These are phyloP conservation scores for Trametes elegans DNA, from an alignment of 768 basidiomycete genomes.

Conservation along the genomic window DNA sequence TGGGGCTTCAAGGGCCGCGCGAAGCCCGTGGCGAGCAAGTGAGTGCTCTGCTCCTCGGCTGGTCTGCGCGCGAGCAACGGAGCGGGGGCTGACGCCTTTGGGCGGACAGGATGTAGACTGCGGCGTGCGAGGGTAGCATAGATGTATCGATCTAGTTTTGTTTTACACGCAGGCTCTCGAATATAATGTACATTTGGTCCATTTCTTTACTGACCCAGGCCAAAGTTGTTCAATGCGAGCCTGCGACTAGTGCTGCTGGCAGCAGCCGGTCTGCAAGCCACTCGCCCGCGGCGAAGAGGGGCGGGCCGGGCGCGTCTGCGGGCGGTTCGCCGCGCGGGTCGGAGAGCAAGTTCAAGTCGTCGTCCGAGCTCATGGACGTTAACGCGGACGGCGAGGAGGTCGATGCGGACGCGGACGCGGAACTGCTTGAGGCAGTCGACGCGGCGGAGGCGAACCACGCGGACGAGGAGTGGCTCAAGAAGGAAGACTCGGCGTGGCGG, in stretches of 20 bases:
- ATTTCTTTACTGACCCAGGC: background rate
- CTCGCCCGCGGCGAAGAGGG: constrained; percentile 1
- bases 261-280: constrained; percentile 14
- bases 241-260: background rate
- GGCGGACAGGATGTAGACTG: background rate
- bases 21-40: background rate
- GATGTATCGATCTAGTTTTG: too few species aligned
- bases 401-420: constrained; percentile 33
- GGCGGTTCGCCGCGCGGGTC: constrained; percentile 19
- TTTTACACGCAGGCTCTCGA: too few species aligned
- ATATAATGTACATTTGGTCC: too few species aligned
- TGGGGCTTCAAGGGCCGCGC: constrained; percentile 46
- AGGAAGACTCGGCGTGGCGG: constrained; percentile 25
- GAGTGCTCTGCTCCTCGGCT: background rate
- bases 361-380: constrained; percentile 17
- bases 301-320: background rate
- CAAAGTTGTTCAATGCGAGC: background rate
- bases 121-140: too few species aligned
- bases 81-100: background rate
- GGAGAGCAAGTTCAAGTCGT: constrained; percentile 9
- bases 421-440: constrained; percentile 38
- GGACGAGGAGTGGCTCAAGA: constrained; percentile 28
- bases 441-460: constrained; percentile 37
- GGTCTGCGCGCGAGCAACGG: background rate
- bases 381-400: constrained; percentile 22